Evolutionary conservation across 2,329 filamentous ascomycete species (phyloP).

Genomic region (Stenocarpella maydis): DNA sequence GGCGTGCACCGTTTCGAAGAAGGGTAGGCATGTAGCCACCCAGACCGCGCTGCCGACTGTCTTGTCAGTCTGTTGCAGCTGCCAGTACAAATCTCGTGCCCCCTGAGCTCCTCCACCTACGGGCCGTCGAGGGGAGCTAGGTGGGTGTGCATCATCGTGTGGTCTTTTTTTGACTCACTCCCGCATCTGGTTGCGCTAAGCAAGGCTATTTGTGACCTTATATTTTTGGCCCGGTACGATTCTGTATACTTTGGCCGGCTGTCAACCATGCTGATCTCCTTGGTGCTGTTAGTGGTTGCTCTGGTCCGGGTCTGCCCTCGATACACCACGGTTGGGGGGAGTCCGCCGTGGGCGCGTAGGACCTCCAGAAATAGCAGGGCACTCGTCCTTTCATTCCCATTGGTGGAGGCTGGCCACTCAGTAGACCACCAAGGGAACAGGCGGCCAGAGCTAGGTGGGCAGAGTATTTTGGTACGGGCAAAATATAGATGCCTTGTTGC

Average conservation of each 20-base stretch:
- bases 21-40: conserved; percentile 8
- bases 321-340: not conserved
- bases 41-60: not conserved
- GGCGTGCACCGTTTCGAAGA: conserved; percentile 16
- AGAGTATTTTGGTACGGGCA: not conserved
- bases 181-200: conserved; percentile 7
- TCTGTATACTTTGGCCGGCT: not conserved
- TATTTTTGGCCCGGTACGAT: conserved; percentile 8
- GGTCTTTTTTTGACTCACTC: conserved; percentile 2
- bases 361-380: not conserved
- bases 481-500: not conserved
- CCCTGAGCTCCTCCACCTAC: conserved; percentile 11
- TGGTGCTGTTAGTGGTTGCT: not conserved
- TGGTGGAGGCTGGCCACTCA: conserved; percentile 1
- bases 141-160: conserved; percentile 10
- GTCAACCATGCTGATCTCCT: not conserved
- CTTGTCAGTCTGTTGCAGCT: not conserved
- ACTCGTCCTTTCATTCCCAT: not conserved
- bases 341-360: conserved; percentile 16
- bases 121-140: conserved; percentile 8
- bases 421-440: conserved; percentile 5
- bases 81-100: not conserved
- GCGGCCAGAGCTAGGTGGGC: conserved; percentile 10
- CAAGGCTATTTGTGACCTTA: not conserved
- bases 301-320: not conserved